A percentile compares a stretch with the other conserved stretches of the same genome.
phyloP scores from a whole-genome alignment of 495 filamentous ascomycete genomes.

The Talaromyces adpressus region DNA sequence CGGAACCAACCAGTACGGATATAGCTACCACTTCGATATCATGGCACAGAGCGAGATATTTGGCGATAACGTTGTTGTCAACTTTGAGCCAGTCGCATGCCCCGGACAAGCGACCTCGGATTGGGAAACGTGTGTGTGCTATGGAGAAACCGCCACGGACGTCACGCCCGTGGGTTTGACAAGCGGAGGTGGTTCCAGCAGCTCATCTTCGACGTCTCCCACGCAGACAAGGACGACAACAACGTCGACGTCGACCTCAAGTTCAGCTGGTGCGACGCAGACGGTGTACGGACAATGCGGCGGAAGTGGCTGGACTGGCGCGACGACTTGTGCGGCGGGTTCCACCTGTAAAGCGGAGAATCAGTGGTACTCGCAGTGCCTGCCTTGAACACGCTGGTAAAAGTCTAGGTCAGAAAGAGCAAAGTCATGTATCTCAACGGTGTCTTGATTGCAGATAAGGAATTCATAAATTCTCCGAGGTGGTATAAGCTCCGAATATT shows the following conservation, averaged over 20 bases:
- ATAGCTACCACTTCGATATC: conserved; percentile 35
- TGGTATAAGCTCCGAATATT: not conserved
- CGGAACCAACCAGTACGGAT: conserved; percentile 30
- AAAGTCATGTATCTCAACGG: not conserved
- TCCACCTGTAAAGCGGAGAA: conserved; percentile 37
- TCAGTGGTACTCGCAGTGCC: conserved; percentile 45
- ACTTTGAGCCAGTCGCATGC: conserved; percentile 27
- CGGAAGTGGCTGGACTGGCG: conserved; percentile 37
- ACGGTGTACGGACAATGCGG: conserved; percentile 42
- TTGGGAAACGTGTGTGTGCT: conserved; percentile 15
- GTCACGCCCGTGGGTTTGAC: conserved; percentile 9
- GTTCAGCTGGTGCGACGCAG: conserved; percentile 14
- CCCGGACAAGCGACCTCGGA: conserved; percentile 17
- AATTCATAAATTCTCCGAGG: not conserved
- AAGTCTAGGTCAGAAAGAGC: not conserved
- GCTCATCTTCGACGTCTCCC: not conserved
- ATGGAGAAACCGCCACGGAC: conserved; percentile 12
- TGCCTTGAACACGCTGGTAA: conserved; percentile 11
- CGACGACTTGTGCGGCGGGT: conserved; percentile 35
- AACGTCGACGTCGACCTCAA: not conserved
- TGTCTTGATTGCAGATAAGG: not conserved
- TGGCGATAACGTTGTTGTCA: conserved; percentile 31
- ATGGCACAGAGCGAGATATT: conserved; percentile 29
- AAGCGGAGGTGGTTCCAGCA: not conserved
- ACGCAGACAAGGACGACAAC: not conserved